Evolutionary conservation across 2,329 filamentous ascomycete species (phyloP).

Genomic region (Waltergamsia citrina): DNA sequence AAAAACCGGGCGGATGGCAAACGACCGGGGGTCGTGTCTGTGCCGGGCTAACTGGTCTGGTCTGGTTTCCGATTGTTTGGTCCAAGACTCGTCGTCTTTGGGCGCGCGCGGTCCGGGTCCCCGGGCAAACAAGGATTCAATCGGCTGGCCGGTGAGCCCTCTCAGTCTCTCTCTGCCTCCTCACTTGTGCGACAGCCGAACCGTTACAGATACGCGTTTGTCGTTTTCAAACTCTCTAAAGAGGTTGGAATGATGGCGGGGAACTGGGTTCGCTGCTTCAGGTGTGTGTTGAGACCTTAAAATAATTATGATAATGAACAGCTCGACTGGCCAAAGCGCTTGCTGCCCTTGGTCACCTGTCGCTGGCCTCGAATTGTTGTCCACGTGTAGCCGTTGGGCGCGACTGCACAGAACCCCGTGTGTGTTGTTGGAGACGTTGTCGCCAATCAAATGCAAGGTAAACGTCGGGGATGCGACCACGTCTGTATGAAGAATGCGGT

Average conservation of each 20-base stretch:
- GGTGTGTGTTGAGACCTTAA: too few relatives aligned
- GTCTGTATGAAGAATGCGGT: neutral
- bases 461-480: neutral
- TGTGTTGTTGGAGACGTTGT: conserved; percentile 1
- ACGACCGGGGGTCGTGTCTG: neutral
- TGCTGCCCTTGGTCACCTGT: neutral
- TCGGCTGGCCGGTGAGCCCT: neutral
- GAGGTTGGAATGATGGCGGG: too few relatives aligned
- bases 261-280: too few relatives aligned
- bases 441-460: neutral
- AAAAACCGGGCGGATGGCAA: conserved; percentile 2
- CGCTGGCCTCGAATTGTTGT: neutral
- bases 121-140: conserved; percentile 1
- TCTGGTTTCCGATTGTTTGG: conserved; percentile 3
- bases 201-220: too few relatives aligned
- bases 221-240: too few relatives aligned
- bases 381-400: conserved; percentile 4
- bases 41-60: neutral
- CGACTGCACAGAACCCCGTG: neutral
- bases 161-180: neutral
- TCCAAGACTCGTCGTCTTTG: neutral
- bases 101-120: conserved; percentile 1
- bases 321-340: too few relatives aligned
- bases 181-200: too few relatives aligned
- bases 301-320: too few relatives aligned